Evolutionary conservation across 345 rosid species (phyloP), one percentile per base, ranked within the genome.

Genomic region (Draba incana): DNA sequence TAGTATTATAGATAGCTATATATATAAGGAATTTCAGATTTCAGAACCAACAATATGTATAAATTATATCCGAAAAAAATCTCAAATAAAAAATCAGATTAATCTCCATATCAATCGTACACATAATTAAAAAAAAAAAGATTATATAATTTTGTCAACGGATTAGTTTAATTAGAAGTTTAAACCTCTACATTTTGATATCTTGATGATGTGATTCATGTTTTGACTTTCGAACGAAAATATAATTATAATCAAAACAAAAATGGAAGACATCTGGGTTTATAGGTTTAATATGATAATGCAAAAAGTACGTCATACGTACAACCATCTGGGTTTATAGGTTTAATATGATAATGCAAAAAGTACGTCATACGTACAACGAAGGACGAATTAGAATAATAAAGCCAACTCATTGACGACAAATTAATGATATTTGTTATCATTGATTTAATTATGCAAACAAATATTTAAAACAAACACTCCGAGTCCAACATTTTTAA

Each of bases 301-400:
- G 66, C 70, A 64, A 39, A 53, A 49, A 16, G 60, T 66, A 66
- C 49, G 72, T 65, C 45, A 64, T 57, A 74, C 72, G 77, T 74
- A 66, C 77, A 66, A 58, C 72, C 67, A 73, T 39, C 59, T 72
- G 51, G 64, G 46, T 7, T 64, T 44, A 2, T 10, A 42, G 38
- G 68, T 24, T 62, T 71, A 37, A 15, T 48, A 64, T 56, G 66
- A 49, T 72, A 50, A 42, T 64, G 66, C 70, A 64, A 39, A 53
- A 49, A 16, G 60, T 66, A 66, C 49, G 72, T 65, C 45, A 64
- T 57, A 74, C 72, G 77, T 74, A 66, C 77, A 66, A 58, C 72
- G 72, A 72, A 51, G 61, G 77, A 73, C 71, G 77, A 41, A 57
- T 50, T 38, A 57, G 0, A 58, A 51, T 35, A 66, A 57, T 10